Evolutionary conservation across 768 basidiomycete genomes (phyloP), one percentile per base, ranked within the genome.

Genomic region (Lactifluus echinatus): DNA sequence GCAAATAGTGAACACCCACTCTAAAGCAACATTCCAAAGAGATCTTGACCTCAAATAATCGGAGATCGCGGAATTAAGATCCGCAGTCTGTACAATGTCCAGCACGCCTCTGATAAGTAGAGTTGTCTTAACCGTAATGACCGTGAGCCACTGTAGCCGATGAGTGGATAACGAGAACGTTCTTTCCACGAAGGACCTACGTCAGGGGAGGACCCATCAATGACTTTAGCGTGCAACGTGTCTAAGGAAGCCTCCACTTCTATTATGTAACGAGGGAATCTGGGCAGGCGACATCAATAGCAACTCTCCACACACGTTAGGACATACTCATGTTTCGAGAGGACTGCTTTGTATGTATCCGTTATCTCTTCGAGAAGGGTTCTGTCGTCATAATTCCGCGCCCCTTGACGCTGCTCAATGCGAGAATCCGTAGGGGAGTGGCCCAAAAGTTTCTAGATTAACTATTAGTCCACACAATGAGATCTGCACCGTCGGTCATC

Each of bases 51-150:
- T 59, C 26, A 61, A 34, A 26, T 59, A 57, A 47, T 45, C 24
- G 17, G 19, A 17, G 10, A 47, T 17, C 2, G 53, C 36, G 7
- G 31, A 3, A 8, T 6, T 7, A 5, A 49, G 11, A 3, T 4
- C 2, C 42, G 24, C 19, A 12, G 2, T n/a, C 33, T 28, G 28
- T n/a, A 49, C 14, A 14, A 61, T 47, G 19, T 53, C 47, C n/a
- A 54, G 19, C 23, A 53, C 42, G 23, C 60, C 60, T 8, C 59
- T 31, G 8, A 61, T 26, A 0, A 61, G 39, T 52, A 61, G 59
- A 24, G 33, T 53, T 28, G 60, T 49, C n/a, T 61, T 29, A 19
- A 61, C 45, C n/a, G 57, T 54, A 33, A 50, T 15, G 15, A 55
- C 36, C 6, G 42, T 40, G 36, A 59, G 34, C 53, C 58, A 59